These are phyloP conservation scores for Poa pratensis DNA, from an alignment of 176 grass and related monocot species.

Conservation along the genomic window DNA sequence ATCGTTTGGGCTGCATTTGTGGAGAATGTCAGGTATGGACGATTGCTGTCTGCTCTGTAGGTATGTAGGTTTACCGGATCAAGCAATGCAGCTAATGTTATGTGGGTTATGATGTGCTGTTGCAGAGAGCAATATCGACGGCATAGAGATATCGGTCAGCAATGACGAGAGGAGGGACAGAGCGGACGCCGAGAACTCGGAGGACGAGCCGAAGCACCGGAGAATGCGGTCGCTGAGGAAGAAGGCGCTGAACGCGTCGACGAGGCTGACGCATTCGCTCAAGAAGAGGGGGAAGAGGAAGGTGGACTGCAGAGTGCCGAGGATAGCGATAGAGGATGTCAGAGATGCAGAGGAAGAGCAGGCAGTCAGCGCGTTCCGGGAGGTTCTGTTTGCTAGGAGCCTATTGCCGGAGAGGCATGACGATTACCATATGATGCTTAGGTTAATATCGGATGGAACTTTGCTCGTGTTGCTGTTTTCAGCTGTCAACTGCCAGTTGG, in stretches of 20 bases:
- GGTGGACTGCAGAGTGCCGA: conserved; percentile 69
- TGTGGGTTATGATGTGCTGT: neutral
- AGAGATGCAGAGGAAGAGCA: conserved; percentile 90
- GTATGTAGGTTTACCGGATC: neutral
- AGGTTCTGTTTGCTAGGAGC: conserved; percentile 69
- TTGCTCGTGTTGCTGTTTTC: conserved; percentile 29
- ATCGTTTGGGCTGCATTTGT: conserved; percentile 43
- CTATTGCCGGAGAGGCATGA: conserved; percentile 88
- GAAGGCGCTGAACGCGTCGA: conserved; percentile 86
- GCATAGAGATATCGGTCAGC: conserved; percentile 44
- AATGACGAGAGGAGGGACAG: conserved; percentile 78
- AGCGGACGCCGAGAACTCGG: conserved; percentile 62
- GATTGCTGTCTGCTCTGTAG: neutral
- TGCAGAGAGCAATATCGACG: conserved; percentile 51
- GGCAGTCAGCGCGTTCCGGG: conserved; percentile 70
- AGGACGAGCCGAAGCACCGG: conserved; percentile 70
- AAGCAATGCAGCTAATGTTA: conserved; percentile 46
- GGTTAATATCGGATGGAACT: conserved; percentile 49
- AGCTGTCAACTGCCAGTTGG: conserved; percentile 33
- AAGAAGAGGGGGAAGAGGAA: conserved; percentile 96
- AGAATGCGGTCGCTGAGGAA: conserved; percentile 77
- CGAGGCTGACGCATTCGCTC: conserved; percentile 81
- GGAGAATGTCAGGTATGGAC: conserved; percentile 72
- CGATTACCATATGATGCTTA: conserved; percentile 87
- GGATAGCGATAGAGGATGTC: conserved; percentile 82